Conservation (phyloP, 2,329 filamentous ascomycete genomes). For the Cytospora schulzeri region DNA sequence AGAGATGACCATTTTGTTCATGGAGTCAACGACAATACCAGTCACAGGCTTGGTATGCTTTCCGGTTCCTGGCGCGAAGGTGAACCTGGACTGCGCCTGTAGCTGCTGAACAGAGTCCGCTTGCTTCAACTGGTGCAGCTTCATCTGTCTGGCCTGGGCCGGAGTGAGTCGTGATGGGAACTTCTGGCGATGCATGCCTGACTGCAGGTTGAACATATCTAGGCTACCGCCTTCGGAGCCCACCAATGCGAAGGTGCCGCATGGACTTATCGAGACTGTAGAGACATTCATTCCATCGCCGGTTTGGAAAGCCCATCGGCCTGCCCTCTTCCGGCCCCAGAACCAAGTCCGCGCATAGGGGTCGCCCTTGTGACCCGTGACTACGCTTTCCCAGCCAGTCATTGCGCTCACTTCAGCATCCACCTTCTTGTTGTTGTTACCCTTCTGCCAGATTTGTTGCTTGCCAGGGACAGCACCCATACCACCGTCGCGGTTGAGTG, state of each 20-base stretch:
- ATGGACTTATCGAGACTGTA: constrained; percentile 85
- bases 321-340: constrained; percentile 92
- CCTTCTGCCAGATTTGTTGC: constrained; percentile 82
- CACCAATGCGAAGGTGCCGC: constrained; percentile 89
- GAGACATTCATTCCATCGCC: constrained; percentile 80
- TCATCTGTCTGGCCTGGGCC: constrained; percentile 75
- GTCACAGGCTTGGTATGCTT: constrained; percentile 83
- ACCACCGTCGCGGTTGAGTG: constrained; percentile 90
- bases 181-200: constrained; percentile 81
- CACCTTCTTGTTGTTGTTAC: constrained; percentile 62
- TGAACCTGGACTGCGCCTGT: constrained; percentile 50
- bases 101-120: constrained; percentile 60
- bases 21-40: constrained; percentile 82
- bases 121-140: constrained; percentile 63
- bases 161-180: constrained; percentile 82
- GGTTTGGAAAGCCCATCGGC: constrained; percentile 89
- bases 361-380: constrained; percentile 89
- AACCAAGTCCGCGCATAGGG: constrained; percentile 92
- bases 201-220: constrained; percentile 97
- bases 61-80: constrained; percentile 58
- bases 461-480: constrained; percentile 82
- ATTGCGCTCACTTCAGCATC: constrained; percentile 73
- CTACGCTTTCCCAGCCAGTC: constrained; percentile 96
- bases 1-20: constrained; percentile 84
- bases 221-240: constrained; percentile 82